Percentiles rank a stretch among this genome's conserved stretches.
These are phyloP conservation scores for Torulaspora pretoriensis DNA, from an alignment of 1,139 yeast species.

Conservation along the genomic window DNA sequence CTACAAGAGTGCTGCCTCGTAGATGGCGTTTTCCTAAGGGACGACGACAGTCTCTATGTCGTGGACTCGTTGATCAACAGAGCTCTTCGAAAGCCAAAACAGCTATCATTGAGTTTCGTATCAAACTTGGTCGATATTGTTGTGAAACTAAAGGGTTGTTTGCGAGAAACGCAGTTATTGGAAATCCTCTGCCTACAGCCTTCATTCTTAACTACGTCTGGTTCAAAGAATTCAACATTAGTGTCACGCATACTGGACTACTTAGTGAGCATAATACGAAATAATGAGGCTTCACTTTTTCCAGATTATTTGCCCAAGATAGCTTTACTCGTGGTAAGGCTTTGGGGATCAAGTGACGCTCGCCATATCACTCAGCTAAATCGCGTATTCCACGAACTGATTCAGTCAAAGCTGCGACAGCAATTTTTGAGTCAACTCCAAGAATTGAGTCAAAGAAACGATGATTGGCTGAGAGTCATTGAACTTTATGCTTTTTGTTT, in stretches of 20 bases:
- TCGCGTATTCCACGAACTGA: conserved; percentile 3
- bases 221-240: background rate
- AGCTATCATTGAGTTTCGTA: background rate
- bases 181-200: background rate
- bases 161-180: background rate
- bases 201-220: background rate
- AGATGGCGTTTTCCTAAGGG: background rate
- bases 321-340: background rate
- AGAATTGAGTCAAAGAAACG: background rate
- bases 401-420: background rate
- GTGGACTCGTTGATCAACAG: background rate
- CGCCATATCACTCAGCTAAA: background rate
- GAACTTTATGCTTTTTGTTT: background rate
- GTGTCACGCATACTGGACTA: conserved; percentile 1
- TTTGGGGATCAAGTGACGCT: background rate
- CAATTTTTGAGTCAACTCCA: conserved; percentile 3
- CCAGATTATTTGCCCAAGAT: background rate
- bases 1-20: conserved; percentile 1
- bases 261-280: background rate
- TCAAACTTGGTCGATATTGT: conserved; percentile 4
- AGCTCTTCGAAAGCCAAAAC: background rate
- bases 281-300: background rate
- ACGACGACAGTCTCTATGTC: background rate
- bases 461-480: background rate
- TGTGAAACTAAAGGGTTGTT: background rate